Evolutionary conservation across 2,329 filamentous ascomycete genomes (phyloP).

Genomic region (Fusarium subglutinans): DNA sequence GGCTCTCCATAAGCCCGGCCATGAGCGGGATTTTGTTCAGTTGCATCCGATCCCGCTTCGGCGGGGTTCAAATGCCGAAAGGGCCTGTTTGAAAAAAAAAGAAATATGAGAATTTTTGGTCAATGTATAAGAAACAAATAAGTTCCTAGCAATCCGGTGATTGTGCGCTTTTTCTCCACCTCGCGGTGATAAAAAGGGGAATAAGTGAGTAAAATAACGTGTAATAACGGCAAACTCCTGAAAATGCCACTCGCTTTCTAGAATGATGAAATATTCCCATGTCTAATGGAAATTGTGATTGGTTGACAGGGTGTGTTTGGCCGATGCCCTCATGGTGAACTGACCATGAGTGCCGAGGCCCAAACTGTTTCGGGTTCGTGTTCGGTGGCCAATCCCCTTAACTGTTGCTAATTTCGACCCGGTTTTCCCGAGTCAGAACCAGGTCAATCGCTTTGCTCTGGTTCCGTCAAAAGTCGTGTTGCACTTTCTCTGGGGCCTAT

Average conservation of each 20-base stretch:
- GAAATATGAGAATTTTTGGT: conserved; percentile 1
- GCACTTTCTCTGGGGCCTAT: conserved; percentile 13
- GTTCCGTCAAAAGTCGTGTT: conserved; percentile 16
- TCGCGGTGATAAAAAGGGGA: conserved; percentile 30
- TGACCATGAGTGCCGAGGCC: conserved; percentile 20
- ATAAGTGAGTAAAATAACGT: conserved; percentile 27
- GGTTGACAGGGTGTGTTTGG: conserved; percentile 14
- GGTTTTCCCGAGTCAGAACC: conserved; percentile 31
- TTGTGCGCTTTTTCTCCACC: conserved; percentile 32
- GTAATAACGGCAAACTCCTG: conserved; percentile 36
- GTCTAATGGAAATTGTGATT: conserved; percentile 35
- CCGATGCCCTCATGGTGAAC: conserved; percentile 9
- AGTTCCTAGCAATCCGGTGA: conserved; percentile 26
- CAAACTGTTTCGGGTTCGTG: conserved; percentile 28
- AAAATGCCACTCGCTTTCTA: conserved; percentile 40
- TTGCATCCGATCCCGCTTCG: conserved; percentile 9
- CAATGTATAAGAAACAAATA: conserved; percentile 32
- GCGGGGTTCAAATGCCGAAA: conserved; percentile 26
- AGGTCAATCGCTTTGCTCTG: conserved; percentile 12
- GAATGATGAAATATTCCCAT: conserved; percentile 33
- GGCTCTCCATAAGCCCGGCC: conserved; percentile 26
- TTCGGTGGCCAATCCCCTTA: conserved; percentile 14
- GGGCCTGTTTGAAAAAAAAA: conserved; percentile 4
- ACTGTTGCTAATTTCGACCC: conserved; percentile 7
- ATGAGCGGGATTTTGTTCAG: conserved; percentile 31